Evolutionary conservation across 1,284 basidiomycete genomes (phyloP).

Genomic region (Trametes sp.): DNA sequence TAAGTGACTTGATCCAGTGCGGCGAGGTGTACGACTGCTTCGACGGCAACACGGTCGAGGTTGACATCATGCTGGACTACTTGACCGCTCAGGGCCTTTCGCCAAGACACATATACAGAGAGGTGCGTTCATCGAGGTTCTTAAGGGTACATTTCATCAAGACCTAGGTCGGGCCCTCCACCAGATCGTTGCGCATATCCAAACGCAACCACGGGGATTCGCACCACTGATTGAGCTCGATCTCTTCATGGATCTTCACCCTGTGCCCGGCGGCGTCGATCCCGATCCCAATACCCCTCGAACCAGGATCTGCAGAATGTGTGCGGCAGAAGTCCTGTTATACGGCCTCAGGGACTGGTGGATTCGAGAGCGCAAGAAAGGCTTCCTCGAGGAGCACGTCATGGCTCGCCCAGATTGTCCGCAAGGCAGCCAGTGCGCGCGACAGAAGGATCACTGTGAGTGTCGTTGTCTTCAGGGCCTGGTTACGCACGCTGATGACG

Average conservation of each 20-base stretch:
- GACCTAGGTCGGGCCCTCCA: not conserved
- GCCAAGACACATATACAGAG: conserved; percentile 75
- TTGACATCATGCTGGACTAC: conserved; percentile 82
- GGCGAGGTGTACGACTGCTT: conserved; percentile 80
- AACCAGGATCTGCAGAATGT: conserved; percentile 67
- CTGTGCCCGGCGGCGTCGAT: conserved; percentile 58
- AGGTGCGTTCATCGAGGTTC: conserved; percentile 51
- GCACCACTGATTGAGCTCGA: conserved; percentile 69
- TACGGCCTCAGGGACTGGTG: conserved; percentile 83
- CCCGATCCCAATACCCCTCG: conserved; percentile 63
- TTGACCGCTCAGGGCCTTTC: conserved; percentile 62
- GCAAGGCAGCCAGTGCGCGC: conserved; percentile 60
- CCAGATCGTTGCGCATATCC: conserved; percentile 68
- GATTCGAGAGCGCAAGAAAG: conserved; percentile 75
- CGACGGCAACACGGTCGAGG: conserved; percentile 75
- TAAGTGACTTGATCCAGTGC: conserved; percentile 76
- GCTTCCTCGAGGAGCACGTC: conserved; percentile 60
- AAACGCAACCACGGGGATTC: conserved; percentile 67
- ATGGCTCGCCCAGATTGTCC: conserved; percentile 68
- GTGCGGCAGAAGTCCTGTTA: conserved; percentile 74
- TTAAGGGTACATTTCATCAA: not conserved
- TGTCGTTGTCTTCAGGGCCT: conserved; percentile 12
- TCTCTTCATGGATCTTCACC: conserved; percentile 71
- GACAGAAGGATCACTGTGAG: conserved; percentile 71
- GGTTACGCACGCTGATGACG: not conserved